A percentile compares a stretch with the other conserved stretches of the same genome.
phyloP scores from a whole-genome alignment of 495 filamentous ascomycete species.

The Pyrenula aspistea region DNA sequence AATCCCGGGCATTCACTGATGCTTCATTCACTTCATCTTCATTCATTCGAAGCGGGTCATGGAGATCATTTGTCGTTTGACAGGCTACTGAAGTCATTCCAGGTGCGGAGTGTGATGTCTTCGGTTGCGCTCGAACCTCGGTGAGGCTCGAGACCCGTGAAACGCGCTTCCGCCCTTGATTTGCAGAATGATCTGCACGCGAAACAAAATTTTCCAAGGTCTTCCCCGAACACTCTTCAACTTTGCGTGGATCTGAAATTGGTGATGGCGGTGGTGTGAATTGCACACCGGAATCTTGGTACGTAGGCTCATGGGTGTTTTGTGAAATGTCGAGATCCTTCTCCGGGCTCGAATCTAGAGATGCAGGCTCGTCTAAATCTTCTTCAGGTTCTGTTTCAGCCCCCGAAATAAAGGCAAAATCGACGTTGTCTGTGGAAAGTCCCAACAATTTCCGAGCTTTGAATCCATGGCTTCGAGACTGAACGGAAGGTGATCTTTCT shows the following conservation, averaged over 20 bases:
- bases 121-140: constrained; percentile 1
- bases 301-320: constrained; percentile 18
- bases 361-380: constrained; percentile 1
- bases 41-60: constrained; percentile 4
- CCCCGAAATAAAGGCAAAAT: not conserved
- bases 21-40: constrained; percentile 7
- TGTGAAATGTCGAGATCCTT: constrained; percentile 6
- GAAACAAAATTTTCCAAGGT: constrained; percentile 1
- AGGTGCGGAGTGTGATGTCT: constrained; percentile 7
- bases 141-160: constrained; percentile 16
- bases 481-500: constrained; percentile 30
- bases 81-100: constrained; percentile 48
- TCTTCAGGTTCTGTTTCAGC: constrained; percentile 7
- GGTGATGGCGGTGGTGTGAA: constrained; percentile 75
- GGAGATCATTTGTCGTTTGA: constrained; percentile 47
- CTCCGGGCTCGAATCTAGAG: constrained; percentile 5
- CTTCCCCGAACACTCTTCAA: constrained; percentile 14
- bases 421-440: constrained; percentile 21
- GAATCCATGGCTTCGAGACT: constrained; percentile 26
- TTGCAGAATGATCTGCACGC: constrained; percentile 30
- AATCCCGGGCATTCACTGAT: not conserved
- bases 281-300: constrained; percentile 68
- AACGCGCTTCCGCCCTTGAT: constrained; percentile 52
- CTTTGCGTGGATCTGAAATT: constrained; percentile 26
- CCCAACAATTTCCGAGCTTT: constrained; percentile 41